These are phyloP conservation scores for Macrocystidia cucumis DNA, from an alignment of 1,284 basidiomycete species.

Conservation along the genomic window DNA sequence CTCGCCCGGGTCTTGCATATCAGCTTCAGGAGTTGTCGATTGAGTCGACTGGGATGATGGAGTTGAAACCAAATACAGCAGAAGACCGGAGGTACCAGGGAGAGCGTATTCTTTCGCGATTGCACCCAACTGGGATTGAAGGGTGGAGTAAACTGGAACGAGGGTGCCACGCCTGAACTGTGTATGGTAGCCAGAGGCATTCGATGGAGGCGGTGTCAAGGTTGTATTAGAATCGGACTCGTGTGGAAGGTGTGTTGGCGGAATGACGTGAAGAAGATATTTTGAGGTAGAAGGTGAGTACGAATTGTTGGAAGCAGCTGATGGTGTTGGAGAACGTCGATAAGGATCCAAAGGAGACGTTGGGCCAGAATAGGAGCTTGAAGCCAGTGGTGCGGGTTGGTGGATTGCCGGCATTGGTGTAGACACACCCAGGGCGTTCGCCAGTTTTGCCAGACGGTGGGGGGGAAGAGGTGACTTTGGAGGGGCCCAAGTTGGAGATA, in stretches of 20 bases:
- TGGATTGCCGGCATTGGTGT: constrained; percentile 56
- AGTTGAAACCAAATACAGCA: constrained; percentile 63
- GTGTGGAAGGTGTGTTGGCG: constrained; percentile 59
- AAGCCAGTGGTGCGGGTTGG: constrained; percentile 22
- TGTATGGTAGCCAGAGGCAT: constrained; percentile 66
- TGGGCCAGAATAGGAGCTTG: constrained; percentile 27
- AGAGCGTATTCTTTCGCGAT: constrained; percentile 85
- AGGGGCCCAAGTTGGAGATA: constrained; percentile 41
- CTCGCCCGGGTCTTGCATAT: constrained; percentile 32
- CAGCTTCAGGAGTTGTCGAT: constrained; percentile 11
- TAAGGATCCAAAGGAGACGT: constrained; percentile 30
- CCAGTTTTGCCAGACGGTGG: constrained; percentile 68
- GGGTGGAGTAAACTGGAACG: constrained; percentile 62
- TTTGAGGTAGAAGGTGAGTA: constrained; percentile 42
- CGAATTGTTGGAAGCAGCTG: constrained; percentile 28
- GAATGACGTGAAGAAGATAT: constrained; percentile 71
- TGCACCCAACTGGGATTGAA: constrained; percentile 67
- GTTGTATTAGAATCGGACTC: constrained; percentile 41
- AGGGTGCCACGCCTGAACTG: constrained; percentile 73
- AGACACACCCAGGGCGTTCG: constrained; percentile 74
- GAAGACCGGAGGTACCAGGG: constrained; percentile 69
- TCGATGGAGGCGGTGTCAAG: constrained; percentile 40
- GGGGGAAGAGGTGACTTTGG: constrained; percentile 68
- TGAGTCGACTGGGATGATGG: constrained; percentile 18
- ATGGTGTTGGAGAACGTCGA: constrained; percentile 53